These are phyloP conservation scores for Fusarium guadeloupense DNA, from an alignment of 2,329 filamentous ascomycete genomes.

Conservation along the genomic window DNA sequence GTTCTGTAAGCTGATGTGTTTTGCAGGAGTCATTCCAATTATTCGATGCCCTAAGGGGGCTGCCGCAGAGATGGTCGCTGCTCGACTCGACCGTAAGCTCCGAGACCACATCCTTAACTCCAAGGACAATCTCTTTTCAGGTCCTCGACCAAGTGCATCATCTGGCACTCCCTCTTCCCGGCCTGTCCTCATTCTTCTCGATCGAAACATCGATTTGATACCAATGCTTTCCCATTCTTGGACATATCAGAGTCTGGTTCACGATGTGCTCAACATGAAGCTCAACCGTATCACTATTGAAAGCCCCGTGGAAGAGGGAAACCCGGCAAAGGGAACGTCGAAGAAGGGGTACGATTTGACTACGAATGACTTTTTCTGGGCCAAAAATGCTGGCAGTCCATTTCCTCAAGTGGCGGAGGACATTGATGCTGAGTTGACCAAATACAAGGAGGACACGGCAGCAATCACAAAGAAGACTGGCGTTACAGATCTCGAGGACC, in stretches of 20 bases:
- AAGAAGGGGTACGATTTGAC: conserved; percentile 93
- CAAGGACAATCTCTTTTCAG: conserved; percentile 95
- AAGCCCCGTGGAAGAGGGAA: conserved; percentile 78
- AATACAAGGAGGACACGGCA: conserved; percentile 94
- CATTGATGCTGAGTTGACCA: conserved; percentile 90
- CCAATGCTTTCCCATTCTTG: conserved; percentile 98
- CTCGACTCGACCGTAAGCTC: conserved; percentile 93
- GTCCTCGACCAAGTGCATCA: conserved; percentile 65
- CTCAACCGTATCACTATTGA: conserved; percentile 96
- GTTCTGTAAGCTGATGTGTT: conserved; percentile 9
- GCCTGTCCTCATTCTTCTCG: conserved; percentile 91
- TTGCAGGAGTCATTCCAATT: conserved; percentile 84
- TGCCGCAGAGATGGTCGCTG: conserved; percentile 92
- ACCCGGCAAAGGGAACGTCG: conserved; percentile 76
- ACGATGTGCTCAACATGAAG: conserved; percentile 65
- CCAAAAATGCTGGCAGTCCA: conserved; percentile 86
- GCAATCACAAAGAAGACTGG: conserved; percentile 97
- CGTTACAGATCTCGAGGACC: conserved; percentile 88
- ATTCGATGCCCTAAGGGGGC: conserved; percentile 94
- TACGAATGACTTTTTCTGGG: conserved; percentile 95
- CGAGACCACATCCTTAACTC: conserved; percentile 97
- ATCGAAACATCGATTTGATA: conserved; percentile 93
- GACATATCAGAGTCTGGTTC: conserved; percentile 84
- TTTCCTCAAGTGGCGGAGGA: conserved; percentile 97
- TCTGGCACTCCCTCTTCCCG: conserved; percentile 74